Percentiles rank a stretch among this genome's conserved stretches.
Evolutionary conservation across 2,329 filamentous ascomycete species (phyloP).

Genomic region (Pestalotiopsis fici): DNA sequence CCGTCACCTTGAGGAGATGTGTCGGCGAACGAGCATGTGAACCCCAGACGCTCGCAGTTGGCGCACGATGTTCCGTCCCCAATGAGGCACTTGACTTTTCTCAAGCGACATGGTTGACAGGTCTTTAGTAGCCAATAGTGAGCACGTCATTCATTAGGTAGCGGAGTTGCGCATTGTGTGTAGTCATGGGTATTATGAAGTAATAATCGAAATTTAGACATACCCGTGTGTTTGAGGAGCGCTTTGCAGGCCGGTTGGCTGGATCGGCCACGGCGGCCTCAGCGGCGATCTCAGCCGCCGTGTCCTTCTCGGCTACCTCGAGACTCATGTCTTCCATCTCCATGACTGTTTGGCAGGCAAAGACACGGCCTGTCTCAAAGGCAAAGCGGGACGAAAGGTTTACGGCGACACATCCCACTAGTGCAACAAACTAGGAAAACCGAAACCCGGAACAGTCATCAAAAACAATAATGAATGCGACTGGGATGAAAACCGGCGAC

Average conservation of each 20-base stretch:
- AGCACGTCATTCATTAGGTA: background rate
- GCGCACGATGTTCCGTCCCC: constrained; percentile 52
- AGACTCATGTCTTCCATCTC: constrained; percentile 36
- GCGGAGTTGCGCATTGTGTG: background rate
- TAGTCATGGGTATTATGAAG: constrained; percentile 23
- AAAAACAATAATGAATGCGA: background rate
- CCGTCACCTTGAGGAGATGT: constrained; percentile 32
- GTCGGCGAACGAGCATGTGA: constrained; percentile 59
- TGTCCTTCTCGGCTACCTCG: constrained; percentile 32
- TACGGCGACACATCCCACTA: constrained; percentile 1
- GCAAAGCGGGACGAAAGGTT: background rate
- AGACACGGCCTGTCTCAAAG: constrained; percentile 2
- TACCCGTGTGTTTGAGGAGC: constrained; percentile 36
- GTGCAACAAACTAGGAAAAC: background rate
- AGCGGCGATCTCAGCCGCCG: constrained; percentile 33
- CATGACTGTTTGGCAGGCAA: constrained; percentile 17
- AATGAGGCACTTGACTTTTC: constrained; percentile 60
- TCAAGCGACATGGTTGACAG: constrained; percentile 23
- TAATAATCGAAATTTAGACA: constrained; percentile 44
- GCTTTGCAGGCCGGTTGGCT: constrained; percentile 30
- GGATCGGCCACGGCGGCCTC: constrained; percentile 32
- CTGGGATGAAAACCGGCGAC: background rate
- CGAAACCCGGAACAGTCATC: background rate
- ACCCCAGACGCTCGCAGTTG: constrained; percentile 60
- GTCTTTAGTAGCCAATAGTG: constrained; percentile 8